Evolutionary conservation across 306 rosid genomes (phyloP), one percentile per base, ranked within the genome.

Genomic region (Prunus salicina): DNA sequence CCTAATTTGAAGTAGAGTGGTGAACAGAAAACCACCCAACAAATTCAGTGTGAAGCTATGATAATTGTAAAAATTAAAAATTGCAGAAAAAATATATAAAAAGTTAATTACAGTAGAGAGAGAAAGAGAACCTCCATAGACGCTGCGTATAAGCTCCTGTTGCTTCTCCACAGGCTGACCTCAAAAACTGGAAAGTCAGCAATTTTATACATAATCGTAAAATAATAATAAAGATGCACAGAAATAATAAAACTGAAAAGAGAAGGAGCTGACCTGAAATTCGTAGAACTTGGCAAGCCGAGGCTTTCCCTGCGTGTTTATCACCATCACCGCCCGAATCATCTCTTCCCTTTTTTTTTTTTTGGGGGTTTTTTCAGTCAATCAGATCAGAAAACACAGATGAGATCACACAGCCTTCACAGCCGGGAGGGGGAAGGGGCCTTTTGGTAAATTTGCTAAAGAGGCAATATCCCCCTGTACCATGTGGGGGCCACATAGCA

Each of bases 281-380:
- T 95, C 93, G 71, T 95, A 92, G 80, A 95, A 91, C 77, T 92
- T 95, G 63, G 96, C 81, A 64, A 95, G 91, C 67, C 99, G 97
- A 77, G 97, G 97, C 84, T 89, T 95, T 75, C 97, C 99, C 78
- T 88, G 92, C 45, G 97, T 95, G 85, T 90, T 95, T 84, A 95
- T 77, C 82, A 95, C 97, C 76, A 92, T 72, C 81, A 92, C 99
- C 53, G 97, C 85, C 52, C 82, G 89, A 61, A 95, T 95, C 99
- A 95, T 95, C 53, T 85, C 75, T 10, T 64, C 32, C 73, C 8
- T 43, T 13, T 30, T 14, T 76, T 61, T 2, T 61, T 2, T 19
- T 38, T 0, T 0, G 9, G 2, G 43, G 2, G 9, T 38, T 9
- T 16, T 30, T n/a, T 47, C 79, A 64, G 68, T 20, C 67, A 19